Percentiles rank a stretch among this genome's conserved stretches.
Evolutionary conservation across 176 grass and related monocot species (phyloP).

Genomic region (Cocos nucifera): DNA sequence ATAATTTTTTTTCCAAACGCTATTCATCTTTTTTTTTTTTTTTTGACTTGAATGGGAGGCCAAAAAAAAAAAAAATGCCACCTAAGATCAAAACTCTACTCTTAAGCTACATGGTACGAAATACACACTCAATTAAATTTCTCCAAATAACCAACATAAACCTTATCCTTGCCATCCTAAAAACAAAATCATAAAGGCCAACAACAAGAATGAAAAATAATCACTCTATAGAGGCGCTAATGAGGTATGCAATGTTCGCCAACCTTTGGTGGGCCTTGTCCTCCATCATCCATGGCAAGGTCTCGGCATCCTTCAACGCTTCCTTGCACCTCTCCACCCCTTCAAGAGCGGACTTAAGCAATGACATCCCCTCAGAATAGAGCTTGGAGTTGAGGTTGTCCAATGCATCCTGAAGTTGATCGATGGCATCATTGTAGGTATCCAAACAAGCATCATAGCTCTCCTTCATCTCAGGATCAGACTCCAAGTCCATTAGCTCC

Average conservation of each 20-base stretch:
- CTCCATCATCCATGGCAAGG: slow-evolving; percentile 25
- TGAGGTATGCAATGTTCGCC: slow-evolving; percentile 35
- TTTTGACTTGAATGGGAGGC: too few species aligned
- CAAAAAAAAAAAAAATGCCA: too few species aligned
- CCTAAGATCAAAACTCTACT: too few species aligned
- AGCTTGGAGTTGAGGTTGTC: slow-evolving; percentile 20
- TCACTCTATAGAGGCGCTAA: slow-evolving; percentile 10
- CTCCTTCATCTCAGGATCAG: slow-evolving; percentile 8
- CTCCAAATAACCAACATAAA: too few species aligned
- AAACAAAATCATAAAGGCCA: too few species aligned
- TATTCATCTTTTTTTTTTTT: too few species aligned
- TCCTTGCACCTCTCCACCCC: slow-evolving; percentile 51
- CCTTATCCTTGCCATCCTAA: too few species aligned
- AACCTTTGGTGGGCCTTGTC: slow-evolving; percentile 44
- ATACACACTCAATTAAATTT: too few species aligned
- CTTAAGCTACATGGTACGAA: too few species aligned
- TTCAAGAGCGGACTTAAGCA: slow-evolving; percentile 42
- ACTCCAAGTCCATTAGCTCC: slow-evolving; percentile 22
- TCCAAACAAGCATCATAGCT: slow-evolving; percentile 17
- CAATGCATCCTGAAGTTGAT: slow-evolving; percentile 33
- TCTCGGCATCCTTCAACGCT: slow-evolving; percentile 36
- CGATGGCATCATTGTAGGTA: slow-evolving; percentile 42
- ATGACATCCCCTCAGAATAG: slow-evolving; percentile 26
- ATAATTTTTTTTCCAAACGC: too few species aligned
- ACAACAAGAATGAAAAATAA: too few species aligned